A percentile compares a stretch with the other conserved stretches of the same genome.
Conservation (phyloP, 352 stramenopile genomes). For the Phytophthora colocasiae region DNA sequence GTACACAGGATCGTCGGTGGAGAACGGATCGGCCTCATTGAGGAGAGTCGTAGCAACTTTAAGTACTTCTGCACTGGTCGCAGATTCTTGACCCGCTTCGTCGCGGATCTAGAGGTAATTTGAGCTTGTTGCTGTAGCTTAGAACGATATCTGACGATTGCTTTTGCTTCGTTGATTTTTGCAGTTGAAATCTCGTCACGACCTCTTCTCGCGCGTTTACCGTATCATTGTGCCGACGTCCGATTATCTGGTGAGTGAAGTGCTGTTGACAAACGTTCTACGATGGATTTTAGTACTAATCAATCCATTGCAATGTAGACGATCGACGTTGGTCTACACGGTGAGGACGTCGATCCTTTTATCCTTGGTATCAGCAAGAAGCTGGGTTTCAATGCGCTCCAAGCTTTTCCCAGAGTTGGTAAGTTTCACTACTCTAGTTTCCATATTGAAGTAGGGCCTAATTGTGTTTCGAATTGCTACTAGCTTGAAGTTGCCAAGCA, state of each 20-base stretch:
- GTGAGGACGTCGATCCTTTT: conserved; percentile 66
- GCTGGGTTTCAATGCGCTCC: conserved; percentile 66
- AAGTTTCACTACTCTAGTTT: conserved; percentile 2
- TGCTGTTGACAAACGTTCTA: background rate
- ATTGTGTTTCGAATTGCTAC: conserved; percentile 1
- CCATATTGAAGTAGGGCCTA: background rate
- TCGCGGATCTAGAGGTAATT: conserved; percentile 66
- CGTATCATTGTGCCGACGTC: conserved; percentile 49
- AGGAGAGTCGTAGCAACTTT: conserved; percentile 80
- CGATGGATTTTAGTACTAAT: conserved; percentile 5
- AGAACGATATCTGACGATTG: background rate
- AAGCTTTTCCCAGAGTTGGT: conserved; percentile 82
- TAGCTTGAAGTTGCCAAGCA: conserved; percentile 78
- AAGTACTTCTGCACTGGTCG: conserved; percentile 89
- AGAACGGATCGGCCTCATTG: conserved; percentile 68
- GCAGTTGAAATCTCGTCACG: conserved; percentile 63
- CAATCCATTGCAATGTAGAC: conserved; percentile 39
- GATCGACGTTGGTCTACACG: conserved; percentile 73
- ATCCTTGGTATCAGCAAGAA: conserved; percentile 82
- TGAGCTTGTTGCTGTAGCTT: background rate
- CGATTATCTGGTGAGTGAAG: conserved; percentile 57
- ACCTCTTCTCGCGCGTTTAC: conserved; percentile 69
- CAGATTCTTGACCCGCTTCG: conserved; percentile 78
- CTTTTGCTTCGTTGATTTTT: background rate
- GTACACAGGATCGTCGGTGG: conserved; percentile 71